phyloP scores from a whole-genome alignment of 139 green algal genomes.

The Coelastrella sp. region DNA sequence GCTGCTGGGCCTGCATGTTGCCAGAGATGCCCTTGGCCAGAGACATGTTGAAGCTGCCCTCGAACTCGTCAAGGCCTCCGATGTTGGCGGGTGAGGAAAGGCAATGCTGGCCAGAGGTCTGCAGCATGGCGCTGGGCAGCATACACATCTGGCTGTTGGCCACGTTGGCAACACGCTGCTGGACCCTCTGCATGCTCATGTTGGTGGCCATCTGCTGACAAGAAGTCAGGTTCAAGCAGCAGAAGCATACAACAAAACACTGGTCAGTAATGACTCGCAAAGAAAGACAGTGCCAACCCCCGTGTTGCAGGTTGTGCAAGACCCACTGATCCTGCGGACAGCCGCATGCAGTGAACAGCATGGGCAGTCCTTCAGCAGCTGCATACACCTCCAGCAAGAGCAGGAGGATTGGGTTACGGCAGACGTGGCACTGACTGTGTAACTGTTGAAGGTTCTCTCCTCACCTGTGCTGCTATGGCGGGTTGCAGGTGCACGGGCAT shows the following conservation, averaged over 20 bases:
- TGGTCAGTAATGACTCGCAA: neutral
- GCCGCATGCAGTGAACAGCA: too few species aligned
- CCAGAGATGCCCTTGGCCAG: neutral
- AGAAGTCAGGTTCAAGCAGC: neutral
- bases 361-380: too few species aligned
- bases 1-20: neutral
- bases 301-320: neutral
- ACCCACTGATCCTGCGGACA: neutral
- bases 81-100: conserved; percentile 14
- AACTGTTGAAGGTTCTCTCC: neutral
- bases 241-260: neutral
- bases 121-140: neutral
- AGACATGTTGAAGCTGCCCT: conserved; percentile 41
- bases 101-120: conserved; percentile 1
- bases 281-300: neutral
- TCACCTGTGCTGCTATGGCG: conserved; percentile 26
- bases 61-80: conserved; percentile 5
- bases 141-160: conserved; percentile 37
- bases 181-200: neutral
- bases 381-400: too few species aligned
- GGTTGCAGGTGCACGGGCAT: conserved; percentile 43
- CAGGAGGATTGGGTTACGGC: neutral
- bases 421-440: neutral
- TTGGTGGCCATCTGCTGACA: conserved; percentile 28
- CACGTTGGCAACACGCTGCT: neutral